Evolutionary conservation across 2,329 filamentous ascomycete species (phyloP).

Genomic region (Monosporascus sp.): DNA sequence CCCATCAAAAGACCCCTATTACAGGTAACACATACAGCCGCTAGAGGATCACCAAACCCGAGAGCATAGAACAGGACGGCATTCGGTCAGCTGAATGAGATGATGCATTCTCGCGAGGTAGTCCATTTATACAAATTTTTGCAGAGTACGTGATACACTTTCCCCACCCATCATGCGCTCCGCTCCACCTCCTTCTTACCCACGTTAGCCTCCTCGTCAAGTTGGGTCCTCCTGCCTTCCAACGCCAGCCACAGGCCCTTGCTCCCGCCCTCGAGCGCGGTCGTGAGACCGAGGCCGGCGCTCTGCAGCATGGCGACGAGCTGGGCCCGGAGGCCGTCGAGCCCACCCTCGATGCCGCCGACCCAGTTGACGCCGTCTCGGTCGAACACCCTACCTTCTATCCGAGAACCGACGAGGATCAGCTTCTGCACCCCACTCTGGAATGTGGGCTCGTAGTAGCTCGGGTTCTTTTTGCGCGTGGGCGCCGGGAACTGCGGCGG

Average conservation of each 20-base stretch:
- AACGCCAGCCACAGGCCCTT: conserved; percentile 84
- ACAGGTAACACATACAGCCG: background rate
- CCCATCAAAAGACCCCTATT: background rate
- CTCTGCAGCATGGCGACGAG: conserved; percentile 76
- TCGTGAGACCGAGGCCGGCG: conserved; percentile 71
- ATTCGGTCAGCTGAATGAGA: too few relatives aligned
- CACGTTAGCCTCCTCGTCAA: conserved; percentile 64
- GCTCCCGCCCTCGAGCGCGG: conserved; percentile 70
- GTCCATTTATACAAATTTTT: conserved; percentile 7
- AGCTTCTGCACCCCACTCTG: conserved; percentile 84
- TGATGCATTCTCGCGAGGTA: too few relatives aligned
- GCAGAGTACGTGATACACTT: conserved; percentile 1
- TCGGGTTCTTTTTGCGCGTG: conserved; percentile 66
- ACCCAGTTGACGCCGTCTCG: conserved; percentile 60
- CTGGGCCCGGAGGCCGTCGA: conserved; percentile 76
- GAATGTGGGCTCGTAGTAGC: conserved; percentile 73
- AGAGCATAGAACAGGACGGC: too few relatives aligned
- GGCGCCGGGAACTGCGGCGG: conserved; percentile 72
- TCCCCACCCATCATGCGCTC: conserved; percentile 20
- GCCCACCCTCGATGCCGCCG: conserved; percentile 71
- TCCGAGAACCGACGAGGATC: conserved; percentile 75
- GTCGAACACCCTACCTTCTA: conserved; percentile 84
- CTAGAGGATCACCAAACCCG: too few relatives aligned
- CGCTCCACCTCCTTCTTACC: conserved; percentile 23
- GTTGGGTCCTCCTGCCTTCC: conserved; percentile 71